Percentiles rank a stretch among this genome's conserved stretches.
These are phyloP conservation scores for Plantago ovata DNA, from an alignment of 257 asterid genomes.

Conservation along the genomic window DNA sequence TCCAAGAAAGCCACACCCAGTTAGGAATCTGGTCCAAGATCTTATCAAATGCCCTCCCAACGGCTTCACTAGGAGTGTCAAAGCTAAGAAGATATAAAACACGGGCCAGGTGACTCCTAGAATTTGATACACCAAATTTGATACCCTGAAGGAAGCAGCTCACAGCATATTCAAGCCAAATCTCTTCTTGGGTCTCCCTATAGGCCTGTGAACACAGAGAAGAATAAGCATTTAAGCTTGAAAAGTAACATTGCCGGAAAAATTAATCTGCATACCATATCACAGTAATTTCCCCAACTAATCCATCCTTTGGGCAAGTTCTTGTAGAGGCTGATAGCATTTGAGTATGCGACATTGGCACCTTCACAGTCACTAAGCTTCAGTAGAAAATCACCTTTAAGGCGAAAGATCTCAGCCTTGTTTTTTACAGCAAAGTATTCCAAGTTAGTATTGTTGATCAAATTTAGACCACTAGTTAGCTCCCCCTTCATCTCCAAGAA, in stretches of 20 bases:
- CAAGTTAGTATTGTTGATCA: conserved; percentile 91
- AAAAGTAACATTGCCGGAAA: conserved; percentile 13
- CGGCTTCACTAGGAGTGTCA: conserved; percentile 91
- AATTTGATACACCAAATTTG: conserved; percentile 88
- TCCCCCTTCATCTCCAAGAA: conserved; percentile 98
- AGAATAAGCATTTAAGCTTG: conserved; percentile 21
- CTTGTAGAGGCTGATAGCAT: conserved; percentile 84
- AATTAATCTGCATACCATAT: conserved; percentile 60
- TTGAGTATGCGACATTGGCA: conserved; percentile 90
- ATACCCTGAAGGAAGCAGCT: conserved; percentile 99
- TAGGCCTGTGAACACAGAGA: conserved; percentile 56
- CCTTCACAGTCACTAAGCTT: conserved; percentile 96
- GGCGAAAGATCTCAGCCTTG: conserved; percentile 93
- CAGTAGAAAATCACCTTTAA: conserved; percentile 90
- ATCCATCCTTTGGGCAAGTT: conserved; percentile 98
- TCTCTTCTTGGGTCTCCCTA: conserved; percentile 87
- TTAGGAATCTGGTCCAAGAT: conserved; percentile 86
- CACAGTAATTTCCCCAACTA: conserved; percentile 98
- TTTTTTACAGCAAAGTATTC: conserved; percentile 92
- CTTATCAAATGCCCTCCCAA: conserved; percentile 94
- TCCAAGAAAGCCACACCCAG: conserved; percentile 99
- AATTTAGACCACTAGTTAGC: conserved; percentile 87
- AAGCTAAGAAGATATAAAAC: conserved; percentile 96
- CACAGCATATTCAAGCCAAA: conserved; percentile 93
- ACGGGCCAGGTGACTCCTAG: conserved; percentile 96